Evolutionary conservation across 495 filamentous ascomycete species (phyloP), one percentile per base, ranked within the genome.

Genomic region (Aspergillus bridgeri): DNA sequence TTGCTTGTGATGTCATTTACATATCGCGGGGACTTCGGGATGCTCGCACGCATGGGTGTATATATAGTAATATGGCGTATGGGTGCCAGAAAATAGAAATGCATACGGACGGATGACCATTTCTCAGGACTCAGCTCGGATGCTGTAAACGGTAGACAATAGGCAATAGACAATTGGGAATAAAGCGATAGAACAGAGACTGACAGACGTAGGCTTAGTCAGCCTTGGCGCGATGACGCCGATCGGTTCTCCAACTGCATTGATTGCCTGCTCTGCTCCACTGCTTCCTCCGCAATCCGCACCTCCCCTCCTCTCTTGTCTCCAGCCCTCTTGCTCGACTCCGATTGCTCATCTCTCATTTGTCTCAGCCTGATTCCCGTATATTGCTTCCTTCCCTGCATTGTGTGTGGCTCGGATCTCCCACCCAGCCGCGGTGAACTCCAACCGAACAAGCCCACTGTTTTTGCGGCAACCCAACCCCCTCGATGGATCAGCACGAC

Each of bases 401-500:
- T 19, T 22, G 17, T 42, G 22, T 23, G 11, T 21, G 18, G 17
- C 17, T 19, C 38, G 15, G 38, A 11, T 20, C n/a, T 42, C 22
- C n/a, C 2, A 13, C n/a, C 19, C 38, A 29, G 50, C 22, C 27
- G 29, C 38, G 22, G 8, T 24, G 42, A 48, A 25, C 23, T n/a
- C 15, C 25, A 20, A 51, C 9, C 24, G 49, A n/a, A 38, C 33
- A 13, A 50, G 22, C 48, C 7, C 27, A 15, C 21, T 38, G 33
- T 38, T 22, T 38, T 18, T 43, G 13, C 51, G 54, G 51, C 59
- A 50, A 60, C 65, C 67, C 27, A 29, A 29, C 27, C 5, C n/a
- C 69, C 65, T 65, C 74, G 58, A 80, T 77, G 75, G 75, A 77
- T 61, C 67, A 78, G 64, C 71, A 84, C 69, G 79, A 80, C 68